Evolutionary conservation across 192 early-diverging fungal species (phyloP).

Genomic region (Rhizoclosmatium sp.): DNA sequence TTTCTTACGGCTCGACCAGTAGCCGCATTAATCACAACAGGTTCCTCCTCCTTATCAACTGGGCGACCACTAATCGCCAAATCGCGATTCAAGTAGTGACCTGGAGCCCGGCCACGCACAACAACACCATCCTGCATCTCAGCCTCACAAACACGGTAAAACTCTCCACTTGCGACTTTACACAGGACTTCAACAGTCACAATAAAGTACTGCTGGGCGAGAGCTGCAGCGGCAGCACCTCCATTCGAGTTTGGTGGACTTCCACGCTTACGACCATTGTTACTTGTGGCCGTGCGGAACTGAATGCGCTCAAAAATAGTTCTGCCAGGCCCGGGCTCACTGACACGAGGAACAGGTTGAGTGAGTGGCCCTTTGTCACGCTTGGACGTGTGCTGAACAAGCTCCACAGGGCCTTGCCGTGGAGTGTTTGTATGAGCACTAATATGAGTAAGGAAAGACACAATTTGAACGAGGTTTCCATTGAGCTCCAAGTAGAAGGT

Average conservation of each 20-base stretch:
- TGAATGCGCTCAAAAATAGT: slow-evolving; percentile 86
- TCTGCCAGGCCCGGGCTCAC: slow-evolving; percentile 7
- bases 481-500: slow-evolving; percentile 75
- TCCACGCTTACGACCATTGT: slow-evolving; percentile 91
- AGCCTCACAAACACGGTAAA: slow-evolving; percentile 73
- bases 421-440: slow-evolving; percentile 74
- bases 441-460: slow-evolving; percentile 78
- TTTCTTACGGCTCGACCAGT: neutral
- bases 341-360: slow-evolving; percentile 52
- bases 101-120: slow-evolving; percentile 91
- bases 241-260: neutral
- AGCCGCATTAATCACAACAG: neutral
- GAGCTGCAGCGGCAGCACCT: neutral
- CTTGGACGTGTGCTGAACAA: slow-evolving; percentile 89
- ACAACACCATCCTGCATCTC: slow-evolving; percentile 61
- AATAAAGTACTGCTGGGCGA: slow-evolving; percentile 94
- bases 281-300: slow-evolving; percentile 96
- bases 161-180: slow-evolving; percentile 71
- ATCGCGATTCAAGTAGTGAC: slow-evolving; percentile 72
- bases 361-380: slow-evolving; percentile 93
- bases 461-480: slow-evolving; percentile 57
- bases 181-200: slow-evolving; percentile 80
- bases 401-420: slow-evolving; percentile 62
- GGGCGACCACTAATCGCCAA: neutral
- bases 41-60: neutral